Evolutionary conservation across 768 basidiomycete genomes (phyloP).

Genomic region (Pulveroboletus ravenelii): DNA sequence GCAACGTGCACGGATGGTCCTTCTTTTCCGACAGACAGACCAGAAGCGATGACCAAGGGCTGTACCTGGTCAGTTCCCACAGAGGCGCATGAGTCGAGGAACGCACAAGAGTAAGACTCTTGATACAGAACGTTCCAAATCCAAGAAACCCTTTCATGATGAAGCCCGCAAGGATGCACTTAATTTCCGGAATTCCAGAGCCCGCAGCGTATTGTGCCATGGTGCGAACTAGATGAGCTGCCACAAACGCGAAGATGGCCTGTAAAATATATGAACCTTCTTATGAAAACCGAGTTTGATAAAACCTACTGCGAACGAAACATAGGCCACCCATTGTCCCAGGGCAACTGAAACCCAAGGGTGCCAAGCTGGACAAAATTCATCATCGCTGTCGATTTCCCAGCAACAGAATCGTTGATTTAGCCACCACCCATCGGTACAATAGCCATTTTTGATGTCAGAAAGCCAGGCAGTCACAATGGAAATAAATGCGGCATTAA

Average conservation of each 20-base stretch:
- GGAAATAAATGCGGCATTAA: conserved; percentile 92
- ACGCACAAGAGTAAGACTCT: conserved; percentile 87
- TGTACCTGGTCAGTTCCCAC: conserved; percentile 32
- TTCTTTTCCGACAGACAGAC: conserved; percentile 95
- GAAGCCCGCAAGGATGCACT: conserved; percentile 95
- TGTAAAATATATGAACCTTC: conserved; percentile 30
- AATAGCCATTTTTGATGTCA: conserved; percentile 97
- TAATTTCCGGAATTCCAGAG: conserved; percentile 98
- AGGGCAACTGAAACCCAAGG: conserved; percentile 73
- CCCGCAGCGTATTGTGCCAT: conserved; percentile 96
- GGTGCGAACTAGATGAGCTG: conserved; percentile 82
- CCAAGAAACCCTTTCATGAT: conserved; percentile 95
- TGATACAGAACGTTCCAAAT: conserved; percentile 86
- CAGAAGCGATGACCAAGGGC: conserved; percentile 97
- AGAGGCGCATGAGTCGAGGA: neutral
- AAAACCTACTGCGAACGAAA: conserved; percentile 77
- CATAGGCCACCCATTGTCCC: conserved; percentile 81
- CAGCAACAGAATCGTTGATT: conserved; percentile 98
- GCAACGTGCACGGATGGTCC: conserved; percentile 98
- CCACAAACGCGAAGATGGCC: conserved; percentile 78
- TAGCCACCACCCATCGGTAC: conserved; percentile 96
- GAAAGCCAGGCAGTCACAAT: conserved; percentile 97
- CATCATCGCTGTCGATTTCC: conserved; percentile 84
- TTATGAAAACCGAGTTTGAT: neutral
- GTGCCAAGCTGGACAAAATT: conserved; percentile 88